Evolutionary conservation across 1,139 yeast species (phyloP), one percentile per base, ranked within the genome.

Genomic region (Schizosaccharomyces versatilis): DNA sequence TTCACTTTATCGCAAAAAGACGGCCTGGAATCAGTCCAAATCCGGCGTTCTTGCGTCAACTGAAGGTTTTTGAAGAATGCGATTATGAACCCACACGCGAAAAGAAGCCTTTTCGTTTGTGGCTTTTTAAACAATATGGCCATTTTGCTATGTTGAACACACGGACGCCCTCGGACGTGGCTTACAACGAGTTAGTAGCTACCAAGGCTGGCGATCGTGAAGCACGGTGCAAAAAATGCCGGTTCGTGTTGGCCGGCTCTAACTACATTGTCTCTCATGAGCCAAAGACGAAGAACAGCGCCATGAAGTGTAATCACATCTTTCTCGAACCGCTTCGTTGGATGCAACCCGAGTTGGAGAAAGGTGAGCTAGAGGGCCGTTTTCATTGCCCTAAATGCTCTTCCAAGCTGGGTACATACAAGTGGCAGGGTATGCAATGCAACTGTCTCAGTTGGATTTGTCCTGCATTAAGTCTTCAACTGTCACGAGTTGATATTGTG

Each of bases 371-470:
- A 7, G 96, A 88, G 65, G 98, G 98, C 1, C 84, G 81, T 63
- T 79, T 90, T 53, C 66, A 69, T 19, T 90, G 99, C 66, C 93
- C 94, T 2, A 81, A 80, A 62, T 90, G 99, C 69, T 70, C 72
- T 5, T 73, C 83, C n/a, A 71, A 71, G 56, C 62, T 72, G 9
- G 98, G 98, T 6, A 88, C 86, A 0, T 90, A 86, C 65, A 79
- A 81, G 59, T 90, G 99, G 99, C 84, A 80, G 64, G 99, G 99
- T 0, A 79, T 88, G 5, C 72, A 94, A 61, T 90, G 99, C 66
- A 79, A 94, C 57, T 90, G 99, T 68, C 96, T 97, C 1, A 78
- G 78, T 62, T 90, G 99, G 99, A 80, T 90, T 72, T 76, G 85
- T 6, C 98, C 99, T 0, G 94, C 95, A 1, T 75, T 93, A 58